These are phyloP conservation scores for Coemansia sp. DNA, from an alignment of 192 early-diverging fungal species.

Conservation along the genomic window DNA sequence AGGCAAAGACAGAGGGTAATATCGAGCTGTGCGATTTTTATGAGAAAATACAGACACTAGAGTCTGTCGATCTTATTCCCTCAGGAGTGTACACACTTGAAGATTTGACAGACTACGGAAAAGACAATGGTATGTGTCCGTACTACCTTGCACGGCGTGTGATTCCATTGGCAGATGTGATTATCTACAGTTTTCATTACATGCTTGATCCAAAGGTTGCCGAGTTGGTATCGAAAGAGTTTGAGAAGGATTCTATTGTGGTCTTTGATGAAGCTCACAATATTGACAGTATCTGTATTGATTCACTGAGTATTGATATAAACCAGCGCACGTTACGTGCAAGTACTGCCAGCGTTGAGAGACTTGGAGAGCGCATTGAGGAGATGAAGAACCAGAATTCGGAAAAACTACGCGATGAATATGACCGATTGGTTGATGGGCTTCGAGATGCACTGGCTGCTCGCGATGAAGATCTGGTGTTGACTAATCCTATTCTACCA, in stretches of 20 bases:
- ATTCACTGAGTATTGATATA: conserved; percentile 93
- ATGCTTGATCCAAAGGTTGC: conserved; percentile 99
- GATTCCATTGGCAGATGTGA: conserved; percentile 87
- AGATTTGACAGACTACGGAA: conserved; percentile 81
- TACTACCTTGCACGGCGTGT: conserved; percentile 89
- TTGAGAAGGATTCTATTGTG: conserved; percentile 93
- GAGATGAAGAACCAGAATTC: conserved; percentile 85
- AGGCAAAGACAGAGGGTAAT: conserved; percentile 52
- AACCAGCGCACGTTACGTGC: conserved; percentile 87
- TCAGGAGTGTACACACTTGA: conserved; percentile 96
- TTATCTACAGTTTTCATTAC: conserved; percentile 99
- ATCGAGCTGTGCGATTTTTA: conserved; percentile 76
- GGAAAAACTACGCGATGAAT: conserved; percentile 87
- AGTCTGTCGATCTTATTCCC: conserved; percentile 62
- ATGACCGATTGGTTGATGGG: conserved; percentile 86
- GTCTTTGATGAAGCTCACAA: conserved; percentile 99
- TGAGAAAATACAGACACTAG: conserved; percentile 71
- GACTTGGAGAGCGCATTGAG: conserved; percentile 70
- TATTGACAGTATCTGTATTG: conserved; percentile 99
- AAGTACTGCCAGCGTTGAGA: conserved; percentile 75
- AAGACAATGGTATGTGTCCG: conserved; percentile 78
- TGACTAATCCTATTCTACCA: conserved; percentile 94
- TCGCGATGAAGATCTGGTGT: conserved; percentile 79
- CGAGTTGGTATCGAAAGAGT: conserved; percentile 91
- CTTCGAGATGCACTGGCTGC: conserved; percentile 69